Conservation (phyloP, 179 eudicot genomes). For the Beta lomatogona region DNA sequence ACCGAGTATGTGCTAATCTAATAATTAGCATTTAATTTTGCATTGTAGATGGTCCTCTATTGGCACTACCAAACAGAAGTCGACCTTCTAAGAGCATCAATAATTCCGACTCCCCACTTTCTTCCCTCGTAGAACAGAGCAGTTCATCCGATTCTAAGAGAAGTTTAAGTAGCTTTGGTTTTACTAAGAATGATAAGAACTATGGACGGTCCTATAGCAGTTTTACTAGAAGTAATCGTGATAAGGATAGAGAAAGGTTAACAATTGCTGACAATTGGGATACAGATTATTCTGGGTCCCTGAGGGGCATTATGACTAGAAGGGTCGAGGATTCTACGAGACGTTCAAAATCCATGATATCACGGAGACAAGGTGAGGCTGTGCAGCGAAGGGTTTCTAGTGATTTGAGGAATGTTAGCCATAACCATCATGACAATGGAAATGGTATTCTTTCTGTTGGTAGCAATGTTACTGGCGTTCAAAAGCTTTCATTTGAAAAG, state of each 20-base stretch:
- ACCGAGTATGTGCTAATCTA: constrained; percentile 14
- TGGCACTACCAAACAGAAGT: constrained; percentile 40
- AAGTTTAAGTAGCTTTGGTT: constrained; percentile 61
- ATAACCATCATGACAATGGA: constrained; percentile 36
- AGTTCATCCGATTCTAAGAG: constrained; percentile 56
- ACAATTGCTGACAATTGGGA: constrained; percentile 43
- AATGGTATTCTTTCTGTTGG: constrained; percentile 34
- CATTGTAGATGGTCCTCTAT: constrained; percentile 38
- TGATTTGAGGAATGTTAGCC: constrained; percentile 39
- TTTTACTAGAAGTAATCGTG: constrained; percentile 59
- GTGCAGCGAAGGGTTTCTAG: constrained; percentile 39
- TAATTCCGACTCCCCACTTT: constrained; percentile 40
- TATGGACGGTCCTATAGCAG: constrained; percentile 50
- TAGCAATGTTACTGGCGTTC: constrained; percentile 31
- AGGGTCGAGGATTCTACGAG: constrained; percentile 56
- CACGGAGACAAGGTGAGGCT: constrained; percentile 49
- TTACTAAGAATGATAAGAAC: constrained; percentile 37
- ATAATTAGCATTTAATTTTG: background rate
- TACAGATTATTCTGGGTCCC: constrained; percentile 50
- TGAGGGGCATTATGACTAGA: constrained; percentile 40
- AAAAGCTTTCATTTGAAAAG: constrained; percentile 62
- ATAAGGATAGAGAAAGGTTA: constrained; percentile 56
- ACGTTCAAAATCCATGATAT: constrained; percentile 65
- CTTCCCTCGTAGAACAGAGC: constrained; percentile 52
- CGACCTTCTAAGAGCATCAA: constrained; percentile 37